Evolutionary conservation across 768 basidiomycete genomes (phyloP).

Genomic region (Russula foetens): DNA sequence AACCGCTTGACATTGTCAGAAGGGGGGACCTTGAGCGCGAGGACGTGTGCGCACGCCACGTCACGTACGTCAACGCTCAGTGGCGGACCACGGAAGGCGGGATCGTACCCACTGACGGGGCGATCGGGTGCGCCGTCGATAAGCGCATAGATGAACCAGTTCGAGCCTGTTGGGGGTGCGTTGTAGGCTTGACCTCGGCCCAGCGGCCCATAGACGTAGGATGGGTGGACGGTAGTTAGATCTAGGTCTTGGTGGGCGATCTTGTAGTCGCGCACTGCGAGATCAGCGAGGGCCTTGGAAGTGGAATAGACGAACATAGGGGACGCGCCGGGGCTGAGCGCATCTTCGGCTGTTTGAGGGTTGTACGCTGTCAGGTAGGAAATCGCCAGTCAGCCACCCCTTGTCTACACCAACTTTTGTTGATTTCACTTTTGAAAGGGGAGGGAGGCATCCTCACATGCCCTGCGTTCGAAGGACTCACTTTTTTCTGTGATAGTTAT

Average conservation of each 20-base stretch:
- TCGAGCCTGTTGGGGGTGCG: constrained; percentile 18
- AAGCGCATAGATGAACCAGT: constrained; percentile 23
- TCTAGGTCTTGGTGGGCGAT: constrained; percentile 23
- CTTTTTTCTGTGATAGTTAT: neutral
- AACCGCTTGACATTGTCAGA: constrained; percentile 16
- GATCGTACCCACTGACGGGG: constrained; percentile 15
- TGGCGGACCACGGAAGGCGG: constrained; percentile 14
- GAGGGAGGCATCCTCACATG: too few relatives aligned
- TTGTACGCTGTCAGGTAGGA: too few relatives aligned
- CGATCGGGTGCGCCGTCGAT: constrained; percentile 18
- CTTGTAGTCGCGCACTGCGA: constrained; percentile 23
- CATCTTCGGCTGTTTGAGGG: constrained; percentile 27
- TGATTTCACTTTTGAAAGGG: too few relatives aligned
- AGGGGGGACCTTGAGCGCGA: constrained; percentile 19
- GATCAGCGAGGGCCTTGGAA: constrained; percentile 30
- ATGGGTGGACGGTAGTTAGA: constrained; percentile 25
- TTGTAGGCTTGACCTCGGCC: constrained; percentile 20
- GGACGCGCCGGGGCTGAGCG: constrained; percentile 20
- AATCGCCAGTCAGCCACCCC: neutral
- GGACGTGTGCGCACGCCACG: too few relatives aligned
- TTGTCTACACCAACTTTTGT: too few relatives aligned
- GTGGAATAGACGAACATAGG: constrained; percentile 29
- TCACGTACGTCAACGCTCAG: constrained; percentile 25
- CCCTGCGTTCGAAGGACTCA: neutral
- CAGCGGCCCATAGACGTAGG: constrained; percentile 26